Percentiles rank a stretch among this genome's conserved stretches.
These are phyloP conservation scores for Cephalotrichum gorgonifer DNA, from an alignment of 2,329 filamentous ascomycete species.

Conservation along the genomic window DNA sequence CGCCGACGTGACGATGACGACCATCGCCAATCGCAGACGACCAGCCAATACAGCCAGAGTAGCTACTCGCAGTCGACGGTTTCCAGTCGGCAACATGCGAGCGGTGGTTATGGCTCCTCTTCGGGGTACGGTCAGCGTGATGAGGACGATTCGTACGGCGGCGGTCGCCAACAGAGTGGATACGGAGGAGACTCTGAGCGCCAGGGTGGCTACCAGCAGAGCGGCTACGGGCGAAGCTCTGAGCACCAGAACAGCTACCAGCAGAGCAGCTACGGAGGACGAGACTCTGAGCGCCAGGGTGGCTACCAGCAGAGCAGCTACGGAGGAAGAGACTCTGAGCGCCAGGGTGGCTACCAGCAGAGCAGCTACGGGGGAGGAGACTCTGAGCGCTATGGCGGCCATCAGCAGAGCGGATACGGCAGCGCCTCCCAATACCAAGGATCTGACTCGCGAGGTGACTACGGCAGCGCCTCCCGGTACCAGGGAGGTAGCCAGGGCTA, in stretches of 20 bases:
- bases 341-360: neutral
- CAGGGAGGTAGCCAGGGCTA: neutral
- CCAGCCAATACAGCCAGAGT: conserved; percentile 39
- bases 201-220: neutral
- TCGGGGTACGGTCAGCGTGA: conserved; percentile 9
- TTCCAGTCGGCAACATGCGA: conserved; percentile 13
- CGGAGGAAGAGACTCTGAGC: conserved; percentile 12
- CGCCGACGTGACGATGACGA: conserved; percentile 46
- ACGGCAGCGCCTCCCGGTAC: neutral
- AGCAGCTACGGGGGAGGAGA: conserved; percentile 6
- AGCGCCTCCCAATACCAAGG: neutral
- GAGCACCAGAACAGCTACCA: neutral
- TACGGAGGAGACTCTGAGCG: conserved; percentile 12
- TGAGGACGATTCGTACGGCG: conserved; percentile 13
- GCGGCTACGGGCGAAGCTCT: conserved; percentile 12
- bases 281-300: conserved; percentile 8
- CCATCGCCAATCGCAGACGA: conserved; percentile 52
- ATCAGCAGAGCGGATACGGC: neutral
- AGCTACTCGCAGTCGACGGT: neutral
- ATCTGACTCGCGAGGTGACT: neutral
- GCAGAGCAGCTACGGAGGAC: conserved; percentile 10
- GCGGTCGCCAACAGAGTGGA: conserved; percentile 12
- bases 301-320: conserved; percentile 10
- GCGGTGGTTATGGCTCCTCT: conserved; percentile 15
- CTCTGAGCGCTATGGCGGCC: neutral